A percentile compares a stretch with the other conserved stretches of the same genome.
phyloP scores from a whole-genome alignment of 805 yeast species.

The Candida piceae region DNA sequence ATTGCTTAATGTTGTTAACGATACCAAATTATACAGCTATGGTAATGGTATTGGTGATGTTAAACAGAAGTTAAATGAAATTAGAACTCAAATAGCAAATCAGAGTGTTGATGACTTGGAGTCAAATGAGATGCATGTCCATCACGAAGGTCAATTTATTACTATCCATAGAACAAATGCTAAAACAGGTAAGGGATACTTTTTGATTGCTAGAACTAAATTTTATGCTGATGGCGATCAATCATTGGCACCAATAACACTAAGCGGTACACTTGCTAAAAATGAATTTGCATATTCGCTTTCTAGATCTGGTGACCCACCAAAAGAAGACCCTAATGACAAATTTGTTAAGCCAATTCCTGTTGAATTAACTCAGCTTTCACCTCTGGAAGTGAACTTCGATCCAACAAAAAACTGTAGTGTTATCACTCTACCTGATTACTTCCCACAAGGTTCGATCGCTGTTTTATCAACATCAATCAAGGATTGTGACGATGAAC shows the following conservation, averaged over 20 bases:
- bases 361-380: constrained; percentile 50
- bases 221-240: constrained; percentile 51
- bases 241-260: constrained; percentile 47
- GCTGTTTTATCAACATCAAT: constrained; percentile 73
- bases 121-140: constrained; percentile 85
- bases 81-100: constrained; percentile 53
- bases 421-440: constrained; percentile 50
- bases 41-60: constrained; percentile 68
- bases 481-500: constrained; percentile 54
- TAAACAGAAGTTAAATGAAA: constrained; percentile 53
- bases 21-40: constrained; percentile 55
- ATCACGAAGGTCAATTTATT: constrained; percentile 88
- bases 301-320: constrained; percentile 48
- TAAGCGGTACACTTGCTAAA: constrained; percentile 57
- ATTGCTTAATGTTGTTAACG: constrained; percentile 75
- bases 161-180: constrained; percentile 86
- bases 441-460: constrained; percentile 87
- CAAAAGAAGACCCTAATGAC: constrained; percentile 30
- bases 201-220: constrained; percentile 80
- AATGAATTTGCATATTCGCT: constrained; percentile 56
- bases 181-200: constrained; percentile 82
- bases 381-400: constrained; percentile 42
- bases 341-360: constrained; percentile 58
- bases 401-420: constrained; percentile 41
- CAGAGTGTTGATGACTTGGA: constrained; percentile 50